phyloP scores from a whole-genome alignment of 208 protist genomes.

The Leishmania mexicana region DNA sequence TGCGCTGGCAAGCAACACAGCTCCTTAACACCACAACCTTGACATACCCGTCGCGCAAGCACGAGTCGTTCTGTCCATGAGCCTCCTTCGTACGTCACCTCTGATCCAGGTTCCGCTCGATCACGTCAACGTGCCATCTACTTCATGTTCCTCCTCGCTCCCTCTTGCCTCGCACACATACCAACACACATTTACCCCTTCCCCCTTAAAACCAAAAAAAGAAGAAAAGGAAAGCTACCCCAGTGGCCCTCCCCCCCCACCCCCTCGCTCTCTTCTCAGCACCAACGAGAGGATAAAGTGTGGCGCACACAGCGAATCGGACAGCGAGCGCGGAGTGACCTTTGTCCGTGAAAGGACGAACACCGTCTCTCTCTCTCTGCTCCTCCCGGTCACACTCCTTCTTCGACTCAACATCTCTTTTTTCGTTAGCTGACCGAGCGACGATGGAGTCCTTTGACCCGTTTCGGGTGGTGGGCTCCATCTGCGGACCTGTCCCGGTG shows the following conservation, averaged over 20 bases:
- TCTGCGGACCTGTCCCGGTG: slow-evolving; percentile 74
- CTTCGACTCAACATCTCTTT: slow-evolving; percentile 7
- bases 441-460: slow-evolving; percentile 76
- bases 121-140: neutral
- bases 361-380: neutral
- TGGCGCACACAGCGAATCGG: neutral
- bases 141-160: neutral
- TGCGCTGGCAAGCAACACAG: neutral
- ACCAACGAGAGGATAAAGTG: neutral
- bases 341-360: neutral
- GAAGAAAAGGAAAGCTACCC: neutral
- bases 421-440: neutral
- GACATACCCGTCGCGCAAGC: neutral
- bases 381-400: neutral
- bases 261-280: neutral
- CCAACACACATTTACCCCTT: neutral
- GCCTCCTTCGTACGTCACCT: neutral
- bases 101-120: neutral
- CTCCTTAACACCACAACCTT: neutral
- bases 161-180: neutral
- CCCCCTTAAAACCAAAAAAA: neutral
- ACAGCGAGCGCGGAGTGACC: neutral
- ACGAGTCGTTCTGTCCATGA: neutral
- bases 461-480: slow-evolving; percentile 84
- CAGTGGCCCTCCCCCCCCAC: neutral